Evolutionary conservation across 495 filamentous ascomycete species (phyloP).

Genomic region (Cudoniella acicularis): DNA sequence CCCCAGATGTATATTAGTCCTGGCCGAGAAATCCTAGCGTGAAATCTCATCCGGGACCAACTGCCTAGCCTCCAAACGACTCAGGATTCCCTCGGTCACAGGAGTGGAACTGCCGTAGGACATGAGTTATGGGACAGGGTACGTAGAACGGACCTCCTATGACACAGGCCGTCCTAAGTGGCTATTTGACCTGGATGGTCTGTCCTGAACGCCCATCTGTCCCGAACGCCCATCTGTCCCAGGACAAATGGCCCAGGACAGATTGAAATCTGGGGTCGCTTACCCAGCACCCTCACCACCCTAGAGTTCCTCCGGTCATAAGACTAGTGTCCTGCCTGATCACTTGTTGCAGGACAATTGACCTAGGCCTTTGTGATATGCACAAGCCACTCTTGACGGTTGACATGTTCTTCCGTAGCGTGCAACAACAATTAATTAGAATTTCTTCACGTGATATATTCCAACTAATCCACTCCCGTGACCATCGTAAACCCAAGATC

Average conservation of each 20-base stretch:
- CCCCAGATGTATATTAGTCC: conserved; percentile 3
- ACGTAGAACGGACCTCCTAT: background rate
- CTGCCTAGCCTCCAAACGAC: conserved; percentile 6
- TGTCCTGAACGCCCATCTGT: background rate
- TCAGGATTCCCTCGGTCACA: conserved; percentile 3
- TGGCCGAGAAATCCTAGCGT: conserved; percentile 7
- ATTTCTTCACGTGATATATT: no score
- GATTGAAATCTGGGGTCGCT: background rate
- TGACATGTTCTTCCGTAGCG: no score
- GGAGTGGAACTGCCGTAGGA: background rate
- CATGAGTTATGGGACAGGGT: background rate
- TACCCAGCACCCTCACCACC: background rate
- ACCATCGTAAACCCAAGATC: no score
- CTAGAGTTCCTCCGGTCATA: background rate
- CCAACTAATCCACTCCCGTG: no score
- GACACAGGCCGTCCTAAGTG: conserved; percentile 1
- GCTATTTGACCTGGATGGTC: conserved; percentile 1
- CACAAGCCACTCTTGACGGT: no score
- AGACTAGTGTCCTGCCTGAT: background rate
- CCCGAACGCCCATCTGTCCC: no score
- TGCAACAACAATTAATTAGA: no score
- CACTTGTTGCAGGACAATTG: no score
- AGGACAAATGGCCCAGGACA: conserved; percentile 1
- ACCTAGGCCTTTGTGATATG: no score
- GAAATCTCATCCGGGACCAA: conserved; percentile 4